Evolutionary conservation across 2,329 filamentous ascomycete genomes (phyloP), one percentile per base, ranked within the genome.

Genomic region (Xylariaceae sp.): DNA sequence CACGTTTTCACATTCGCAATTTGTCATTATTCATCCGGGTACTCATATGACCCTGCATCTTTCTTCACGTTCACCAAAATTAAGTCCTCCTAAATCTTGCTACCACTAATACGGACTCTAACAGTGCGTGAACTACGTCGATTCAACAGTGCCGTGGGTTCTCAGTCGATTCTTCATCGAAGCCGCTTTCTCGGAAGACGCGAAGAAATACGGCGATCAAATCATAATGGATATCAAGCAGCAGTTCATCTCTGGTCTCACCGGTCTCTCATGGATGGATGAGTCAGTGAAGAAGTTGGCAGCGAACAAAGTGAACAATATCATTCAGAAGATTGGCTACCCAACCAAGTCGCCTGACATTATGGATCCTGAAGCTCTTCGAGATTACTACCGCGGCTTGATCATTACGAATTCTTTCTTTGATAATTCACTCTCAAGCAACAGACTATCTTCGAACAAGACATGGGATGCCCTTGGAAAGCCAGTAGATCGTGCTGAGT

Each of bases 211-310:
- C 41, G 84, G 84, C 14, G 82, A 88, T 50, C 76, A 82, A 47
- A 83, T 90, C 56, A 78, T 89, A n/a, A 77, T 78, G 10, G 82
- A 87, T 55, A 85, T 90, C 62, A 87, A 86, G 65, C 72, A 77
- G 14, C 76, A 81, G 17, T 89, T 89, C 58, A 76, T 78, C 3
- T 62, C 48, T 65, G 73, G 44, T 75, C 74, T 40, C 62, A 71
- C 47, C 38, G 59, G 56, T n/a, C 58, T 67, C 73, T 58, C 81
- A 73, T 44, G 71, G 73, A 52, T 85, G 81, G 82, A 85, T 80
- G 80, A 79, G 74, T 55, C 68, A 71, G 80, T 83, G 27, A 75
- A 77, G 44, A 72, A 80, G 43, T 64, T 81, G 30, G 82, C 80
- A 1, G 77, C 81, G 39, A 69, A 81, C 57, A 85, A 85, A 57